Percentiles rank a stretch among this genome's conserved stretches.
Conservation (phyloP, 768 basidiomycete genomes). For the Polyporus arcularius region DNA sequence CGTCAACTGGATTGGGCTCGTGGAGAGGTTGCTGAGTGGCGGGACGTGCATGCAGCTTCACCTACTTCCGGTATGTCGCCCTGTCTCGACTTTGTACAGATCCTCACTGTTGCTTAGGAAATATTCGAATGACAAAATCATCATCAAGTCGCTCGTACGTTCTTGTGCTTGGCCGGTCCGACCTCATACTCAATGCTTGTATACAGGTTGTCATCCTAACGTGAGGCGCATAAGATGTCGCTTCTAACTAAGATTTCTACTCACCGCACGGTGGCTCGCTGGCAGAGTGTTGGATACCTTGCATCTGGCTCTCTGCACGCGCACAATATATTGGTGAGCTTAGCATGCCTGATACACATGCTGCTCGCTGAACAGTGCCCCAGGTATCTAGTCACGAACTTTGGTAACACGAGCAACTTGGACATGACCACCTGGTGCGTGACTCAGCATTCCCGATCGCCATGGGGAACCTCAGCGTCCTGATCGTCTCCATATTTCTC, state of each 20-base stretch:
- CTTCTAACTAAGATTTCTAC: not conserved
- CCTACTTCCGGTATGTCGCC: slow-evolving; percentile 13
- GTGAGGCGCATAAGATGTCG: not conserved
- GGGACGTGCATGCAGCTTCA: slow-evolving; percentile 1
- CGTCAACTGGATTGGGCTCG: not conserved
- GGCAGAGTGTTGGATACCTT: slow-evolving; percentile 43
- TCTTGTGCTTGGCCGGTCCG: not conserved
- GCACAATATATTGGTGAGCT: slow-evolving; percentile 48
- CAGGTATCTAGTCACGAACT: slow-evolving; percentile 52
- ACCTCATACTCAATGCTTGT: too few species aligned
- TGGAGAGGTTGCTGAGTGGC: slow-evolving; percentile 30
- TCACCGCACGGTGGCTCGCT: not conserved
- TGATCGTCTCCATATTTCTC: not conserved
- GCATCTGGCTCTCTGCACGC: slow-evolving; percentile 46
- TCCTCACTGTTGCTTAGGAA: slow-evolving; percentile 28
- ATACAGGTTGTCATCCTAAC: slow-evolving; percentile 12
- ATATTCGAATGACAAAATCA: slow-evolving; percentile 41
- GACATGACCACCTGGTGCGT: slow-evolving; percentile 43
- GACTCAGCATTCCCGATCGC: too few species aligned
- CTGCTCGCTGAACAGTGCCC: not conserved
- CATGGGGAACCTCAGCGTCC: too few species aligned
- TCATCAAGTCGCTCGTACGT: slow-evolving; percentile 43
- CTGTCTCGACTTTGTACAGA: too few species aligned
- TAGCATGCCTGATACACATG: not conserved
- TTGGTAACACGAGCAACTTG: slow-evolving; percentile 38